Conservation (phyloP, 129 eudicot genomes). For the Dittrichia graveolens region DNA sequence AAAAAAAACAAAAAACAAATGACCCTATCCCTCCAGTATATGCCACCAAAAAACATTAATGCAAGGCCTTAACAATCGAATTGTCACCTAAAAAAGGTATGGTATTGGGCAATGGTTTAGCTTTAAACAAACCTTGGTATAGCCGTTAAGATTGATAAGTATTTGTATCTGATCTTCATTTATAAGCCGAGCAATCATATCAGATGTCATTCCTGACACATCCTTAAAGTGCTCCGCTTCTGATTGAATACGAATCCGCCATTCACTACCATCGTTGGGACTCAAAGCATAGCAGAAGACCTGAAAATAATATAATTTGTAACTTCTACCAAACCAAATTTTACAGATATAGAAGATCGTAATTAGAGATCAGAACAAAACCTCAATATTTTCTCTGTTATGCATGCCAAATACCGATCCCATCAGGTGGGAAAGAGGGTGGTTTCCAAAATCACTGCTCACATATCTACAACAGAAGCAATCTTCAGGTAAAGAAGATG, state of each 20-base stretch:
- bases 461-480: slow-evolving; percentile 58
- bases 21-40: background rate
- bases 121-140: slow-evolving; percentile 65
- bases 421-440: slow-evolving; percentile 95
- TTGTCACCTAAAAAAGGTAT: background rate
- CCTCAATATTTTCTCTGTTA: slow-evolving; percentile 78
- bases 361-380: slow-evolving; percentile 12
- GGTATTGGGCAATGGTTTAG: background rate
- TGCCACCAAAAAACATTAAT: slow-evolving; percentile 3
- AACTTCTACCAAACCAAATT: slow-evolving; percentile 5
- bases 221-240: slow-evolving; percentile 93
- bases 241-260: slow-evolving; percentile 84
- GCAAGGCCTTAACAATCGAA: background rate
- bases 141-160: slow-evolving; percentile 92
- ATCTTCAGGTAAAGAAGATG: background rate
- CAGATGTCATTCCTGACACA: slow-evolving; percentile 90
- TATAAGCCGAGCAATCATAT: slow-evolving; percentile 73
- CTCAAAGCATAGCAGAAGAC: slow-evolving; percentile 95
- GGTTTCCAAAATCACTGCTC: slow-evolving; percentile 98
- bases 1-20: background rate
- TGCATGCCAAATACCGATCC: slow-evolving; percentile 99
- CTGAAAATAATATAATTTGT: slow-evolving; percentile 35
- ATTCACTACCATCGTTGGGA: slow-evolving; percentile 89
- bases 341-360: slow-evolving; percentile 14
- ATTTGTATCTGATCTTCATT: slow-evolving; percentile 89